Evolutionary conservation across 352 stramenopile species (phyloP).

Genomic region (Globisporangium recalcitrans): DNA sequence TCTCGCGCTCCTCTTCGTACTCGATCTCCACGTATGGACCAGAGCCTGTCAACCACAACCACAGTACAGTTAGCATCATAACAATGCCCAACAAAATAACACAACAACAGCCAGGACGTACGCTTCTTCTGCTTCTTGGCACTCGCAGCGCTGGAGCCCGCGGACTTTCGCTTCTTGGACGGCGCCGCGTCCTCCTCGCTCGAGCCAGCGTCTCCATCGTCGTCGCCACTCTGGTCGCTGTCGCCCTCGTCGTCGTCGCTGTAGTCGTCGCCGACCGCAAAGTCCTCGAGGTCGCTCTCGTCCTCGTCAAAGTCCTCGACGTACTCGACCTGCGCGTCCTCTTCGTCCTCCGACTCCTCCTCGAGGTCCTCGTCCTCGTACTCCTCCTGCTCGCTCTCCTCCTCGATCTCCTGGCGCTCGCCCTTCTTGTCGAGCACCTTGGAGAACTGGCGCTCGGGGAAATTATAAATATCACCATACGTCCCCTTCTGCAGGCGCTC

Average conservation of each 20-base stretch:
- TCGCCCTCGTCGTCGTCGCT: slow-evolving; percentile 22
- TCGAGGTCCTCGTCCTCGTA: slow-evolving; percentile 57
- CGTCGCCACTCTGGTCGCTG: slow-evolving; percentile 34
- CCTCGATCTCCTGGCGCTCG: slow-evolving; percentile 89
- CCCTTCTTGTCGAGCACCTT: slow-evolving; percentile 78
- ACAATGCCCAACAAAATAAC: not conserved
- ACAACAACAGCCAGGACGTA: slow-evolving; percentile 19
- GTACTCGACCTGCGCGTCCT: slow-evolving; percentile 73
- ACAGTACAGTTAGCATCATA: slow-evolving; percentile 2
- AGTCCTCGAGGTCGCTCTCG: slow-evolving; percentile 89
- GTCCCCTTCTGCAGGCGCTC: slow-evolving; percentile 96
- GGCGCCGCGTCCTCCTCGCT: slow-evolving; percentile 45
- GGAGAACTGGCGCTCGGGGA: slow-evolving; percentile 91
- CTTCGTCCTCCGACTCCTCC: slow-evolving; percentile 60
- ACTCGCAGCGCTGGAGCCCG: slow-evolving; percentile 12
- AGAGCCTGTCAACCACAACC: slow-evolving; percentile 18
- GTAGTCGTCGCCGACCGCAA: slow-evolving; percentile 64
- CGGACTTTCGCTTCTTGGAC: slow-evolving; percentile 69
- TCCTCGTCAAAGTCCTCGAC: slow-evolving; percentile 90
- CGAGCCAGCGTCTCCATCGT: slow-evolving; percentile 17
- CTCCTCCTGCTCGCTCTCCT: slow-evolving; percentile 87
- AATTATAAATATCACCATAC: slow-evolving; percentile 99
- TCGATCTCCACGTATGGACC: slow-evolving; percentile 84
- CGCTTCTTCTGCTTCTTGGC: slow-evolving; percentile 69
- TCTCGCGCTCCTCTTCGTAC: slow-evolving; percentile 76